Evolutionary conservation across 73 alveolate genomes (phyloP).

Genomic region (Paramecium bursaria): DNA sequence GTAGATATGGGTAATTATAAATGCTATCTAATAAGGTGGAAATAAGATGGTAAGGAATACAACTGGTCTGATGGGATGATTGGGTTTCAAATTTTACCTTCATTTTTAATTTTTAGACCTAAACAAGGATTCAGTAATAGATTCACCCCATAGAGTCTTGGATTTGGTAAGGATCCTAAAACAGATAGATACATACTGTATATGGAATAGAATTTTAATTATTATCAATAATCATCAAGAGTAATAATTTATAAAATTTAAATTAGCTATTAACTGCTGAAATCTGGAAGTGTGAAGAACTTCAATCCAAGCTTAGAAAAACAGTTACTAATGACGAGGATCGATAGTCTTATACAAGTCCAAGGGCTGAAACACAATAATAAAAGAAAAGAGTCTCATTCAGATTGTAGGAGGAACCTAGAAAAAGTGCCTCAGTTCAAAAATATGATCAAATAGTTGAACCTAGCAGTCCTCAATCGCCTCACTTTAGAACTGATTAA

Average conservation of each 20-base stretch:
- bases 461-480: conserved; percentile 19
- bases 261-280: conserved; percentile 24
- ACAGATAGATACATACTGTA: conserved; percentile 11
- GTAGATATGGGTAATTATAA: too few species aligned
- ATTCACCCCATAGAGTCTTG: conserved; percentile 24
- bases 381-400: conserved; percentile 38
- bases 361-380: too few species aligned
- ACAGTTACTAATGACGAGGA: conserved; percentile 47
- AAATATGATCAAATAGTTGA: neutral
- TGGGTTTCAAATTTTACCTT: conserved; percentile 32
- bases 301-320: conserved; percentile 30
- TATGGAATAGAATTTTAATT: neutral
- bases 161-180: conserved; percentile 22
- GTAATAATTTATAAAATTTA: neutral
- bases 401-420: conserved; percentile 20
- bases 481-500: conserved; percentile 46
- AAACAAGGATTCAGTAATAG: neutral
- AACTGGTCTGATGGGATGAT: neutral
- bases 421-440: conserved; percentile 38
- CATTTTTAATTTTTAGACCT: neutral
- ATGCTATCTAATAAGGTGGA: conserved; percentile 37
- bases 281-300: conserved; percentile 54
- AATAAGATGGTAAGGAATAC: conserved; percentile 16
- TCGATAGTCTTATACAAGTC: conserved; percentile 2
- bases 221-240: neutral